Base-by-base conservation (phyloP, 208 protist genomes). In the Acanthamoeba healyi region DNA sequence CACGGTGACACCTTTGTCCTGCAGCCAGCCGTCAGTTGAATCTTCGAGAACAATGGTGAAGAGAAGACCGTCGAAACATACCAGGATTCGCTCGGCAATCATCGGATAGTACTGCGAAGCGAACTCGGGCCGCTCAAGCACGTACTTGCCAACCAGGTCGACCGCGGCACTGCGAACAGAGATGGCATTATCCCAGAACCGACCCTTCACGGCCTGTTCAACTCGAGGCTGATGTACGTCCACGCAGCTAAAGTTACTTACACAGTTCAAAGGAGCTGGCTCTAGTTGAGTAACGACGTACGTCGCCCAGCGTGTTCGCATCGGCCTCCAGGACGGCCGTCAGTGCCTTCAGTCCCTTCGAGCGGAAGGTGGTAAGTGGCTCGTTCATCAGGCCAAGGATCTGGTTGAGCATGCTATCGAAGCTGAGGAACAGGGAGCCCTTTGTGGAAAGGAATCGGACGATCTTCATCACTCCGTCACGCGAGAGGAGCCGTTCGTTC, bases 61-160 rank as follows among this genome's bases (percentile, higher is more conserved):
- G 49, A 54, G 49, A 54, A 54, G 49, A 54, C 49, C n/a, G n/a
- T n/a, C n/a, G n/a, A n/a, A n/a, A 63, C 36, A 22, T 92, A 92
- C 86, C 17, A 74, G 29, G 26, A 92, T 92, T 74, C 86, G 49
- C 7, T 92, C 86, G 24, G 49, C 56, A 26, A 92, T 92, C 86
- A 92, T 92, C 4, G 86, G 86, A 36, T 74, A 77, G 63, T 92
- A 92, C 34, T 65, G 56, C 4, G 86, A 6, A 5, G 63, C 86
- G 38, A 92, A 92, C 34, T 92, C 86, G 10, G 86, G 86, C 24
- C 86, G 5, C 17, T 92, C 36, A 7, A 92, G 12, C 40, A 92
- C 61, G 86, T 92, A 92, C 44, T 92, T 65, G n/a, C 86, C 86
- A 4, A 92, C 86, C 54, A 92, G 34, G 34, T 92, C 86, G 19